These are phyloP conservation scores for Ogataea polymorpha DNA, from an alignment of 805 yeast species.

Conservation along the genomic window DNA sequence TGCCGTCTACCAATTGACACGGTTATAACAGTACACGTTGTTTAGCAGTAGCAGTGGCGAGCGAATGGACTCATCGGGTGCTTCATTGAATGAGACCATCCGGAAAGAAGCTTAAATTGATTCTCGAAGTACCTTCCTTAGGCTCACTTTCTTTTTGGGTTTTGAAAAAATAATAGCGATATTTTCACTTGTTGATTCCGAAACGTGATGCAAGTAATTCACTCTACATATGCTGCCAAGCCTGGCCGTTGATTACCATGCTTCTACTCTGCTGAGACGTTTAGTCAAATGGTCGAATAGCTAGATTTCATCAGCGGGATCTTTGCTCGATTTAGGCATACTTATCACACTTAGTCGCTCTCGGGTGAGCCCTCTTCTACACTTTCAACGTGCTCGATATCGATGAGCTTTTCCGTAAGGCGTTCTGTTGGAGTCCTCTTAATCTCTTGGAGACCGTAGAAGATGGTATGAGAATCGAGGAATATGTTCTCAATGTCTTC, in stretches of 20 bases:
- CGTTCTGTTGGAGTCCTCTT: conserved; percentile 1
- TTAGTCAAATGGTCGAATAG: not conserved
- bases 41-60: conserved; percentile 1
- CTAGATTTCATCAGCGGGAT: not conserved
- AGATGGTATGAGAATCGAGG: conserved; percentile 7
- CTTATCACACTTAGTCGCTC: conserved; percentile 1
- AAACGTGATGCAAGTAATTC: not conserved
- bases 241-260: conserved; percentile 2
- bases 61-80: conserved; percentile 1
- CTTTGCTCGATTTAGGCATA: conserved; percentile 1
- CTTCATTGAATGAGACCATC: conserved; percentile 1
- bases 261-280: conserved; percentile 1
- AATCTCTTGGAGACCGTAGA: conserved; percentile 8
- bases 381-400: conserved; percentile 4
- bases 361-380: conserved; percentile 2
- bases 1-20: not conserved
- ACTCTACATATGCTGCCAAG: conserved; percentile 1
- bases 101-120: conserved; percentile 1
- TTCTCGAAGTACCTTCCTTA: not conserved
- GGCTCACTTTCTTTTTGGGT: conserved; percentile 1
- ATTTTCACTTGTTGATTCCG: conserved; percentile 1
- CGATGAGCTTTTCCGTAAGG: conserved; percentile 1
- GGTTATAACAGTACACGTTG: conserved; percentile 1
- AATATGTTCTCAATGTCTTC: conserved; percentile 50
- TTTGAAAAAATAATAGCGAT: not conserved